These are phyloP conservation scores for Albizia julibrissin DNA, from an alignment of 306 rosid genomes.

Conservation along the genomic window DNA sequence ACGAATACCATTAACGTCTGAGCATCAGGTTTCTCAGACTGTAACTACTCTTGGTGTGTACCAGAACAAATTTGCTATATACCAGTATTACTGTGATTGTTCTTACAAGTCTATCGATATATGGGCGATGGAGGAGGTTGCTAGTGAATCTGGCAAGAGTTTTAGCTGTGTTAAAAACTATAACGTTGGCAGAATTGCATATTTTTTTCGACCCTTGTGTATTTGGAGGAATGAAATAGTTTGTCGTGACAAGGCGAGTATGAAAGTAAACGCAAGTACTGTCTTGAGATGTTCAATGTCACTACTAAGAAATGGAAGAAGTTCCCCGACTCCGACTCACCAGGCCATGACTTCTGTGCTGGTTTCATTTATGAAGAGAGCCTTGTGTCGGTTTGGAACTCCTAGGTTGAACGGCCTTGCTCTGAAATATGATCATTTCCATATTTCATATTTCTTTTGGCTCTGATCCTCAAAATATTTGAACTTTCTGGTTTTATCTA, in stretches of 20 bases:
- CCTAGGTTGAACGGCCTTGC: neutral
- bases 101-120: neutral
- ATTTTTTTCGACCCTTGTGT: neutral
- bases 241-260: neutral
- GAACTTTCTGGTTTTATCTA: neutral
- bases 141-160: neutral
- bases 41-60: neutral
- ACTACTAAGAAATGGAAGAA: neutral
- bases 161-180: neutral
- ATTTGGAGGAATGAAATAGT: neutral
- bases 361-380: neutral
- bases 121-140: neutral
- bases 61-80: neutral
- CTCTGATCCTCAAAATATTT: neutral
- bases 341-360: neutral
- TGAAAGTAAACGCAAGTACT: neutral
- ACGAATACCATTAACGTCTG: neutral
- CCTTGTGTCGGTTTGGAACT: neutral
- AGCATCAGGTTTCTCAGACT: too few relatives aligned
- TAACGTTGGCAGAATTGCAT: rapidly evolving
- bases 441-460: neutral
- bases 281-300: neutral
- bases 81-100: too few relatives aligned
- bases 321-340: neutral
- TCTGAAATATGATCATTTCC: neutral